Percentiles rank a stretch among this genome's conserved stretches.
Evolutionary conservation across 2,329 filamentous ascomycete genomes (phyloP).

Genomic region (Aspergillus sp.): DNA sequence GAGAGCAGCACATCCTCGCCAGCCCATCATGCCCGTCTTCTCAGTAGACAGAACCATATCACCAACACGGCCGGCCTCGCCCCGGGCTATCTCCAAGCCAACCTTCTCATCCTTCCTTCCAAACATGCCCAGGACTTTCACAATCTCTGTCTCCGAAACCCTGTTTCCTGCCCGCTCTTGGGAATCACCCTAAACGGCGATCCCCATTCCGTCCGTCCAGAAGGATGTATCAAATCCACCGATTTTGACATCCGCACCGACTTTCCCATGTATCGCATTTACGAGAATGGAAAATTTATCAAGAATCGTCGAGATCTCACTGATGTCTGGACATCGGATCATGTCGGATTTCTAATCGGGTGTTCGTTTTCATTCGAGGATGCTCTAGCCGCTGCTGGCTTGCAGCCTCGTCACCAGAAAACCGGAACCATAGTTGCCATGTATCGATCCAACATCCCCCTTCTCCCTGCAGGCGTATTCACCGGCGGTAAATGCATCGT

Average conservation of each 20-base stretch:
- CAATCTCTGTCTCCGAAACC: slow-evolving; percentile 56
- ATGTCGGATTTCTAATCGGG: slow-evolving; percentile 60
- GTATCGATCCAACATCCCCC: slow-evolving; percentile 55
- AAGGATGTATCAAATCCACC: slow-evolving; percentile 14
- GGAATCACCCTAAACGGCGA: slow-evolving; percentile 44
- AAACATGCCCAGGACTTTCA: slow-evolving; percentile 56
- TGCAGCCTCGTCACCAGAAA: slow-evolving; percentile 49
- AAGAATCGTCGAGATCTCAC: slow-evolving; percentile 41
- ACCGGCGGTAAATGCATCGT: slow-evolving; percentile 53
- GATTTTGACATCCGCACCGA: slow-evolving; percentile 56
- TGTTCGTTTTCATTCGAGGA: slow-evolving; percentile 62
- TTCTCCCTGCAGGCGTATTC: slow-evolving; percentile 58
- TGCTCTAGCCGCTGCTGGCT: slow-evolving; percentile 47
- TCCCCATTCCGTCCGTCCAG: slow-evolving; percentile 12
- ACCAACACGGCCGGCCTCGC: slow-evolving; percentile 52
- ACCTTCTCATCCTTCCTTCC: slow-evolving; percentile 57
- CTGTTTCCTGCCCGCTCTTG: slow-evolving; percentile 59
- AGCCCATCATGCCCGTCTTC: slow-evolving; percentile 36
- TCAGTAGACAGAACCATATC: slow-evolving; percentile 37
- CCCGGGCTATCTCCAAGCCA: slow-evolving; percentile 56
- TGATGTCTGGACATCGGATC: slow-evolving; percentile 52
- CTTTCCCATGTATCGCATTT: slow-evolving; percentile 56
- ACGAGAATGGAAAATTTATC: slow-evolving; percentile 43
- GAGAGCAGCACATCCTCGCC: too few relatives aligned
- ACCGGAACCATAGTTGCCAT: slow-evolving; percentile 54